A percentile compares a stretch with the other conserved stretches of the same genome.
Evolutionary conservation across 305 asterid genomes (phyloP).

Genomic region (Petunia hybrid): DNA sequence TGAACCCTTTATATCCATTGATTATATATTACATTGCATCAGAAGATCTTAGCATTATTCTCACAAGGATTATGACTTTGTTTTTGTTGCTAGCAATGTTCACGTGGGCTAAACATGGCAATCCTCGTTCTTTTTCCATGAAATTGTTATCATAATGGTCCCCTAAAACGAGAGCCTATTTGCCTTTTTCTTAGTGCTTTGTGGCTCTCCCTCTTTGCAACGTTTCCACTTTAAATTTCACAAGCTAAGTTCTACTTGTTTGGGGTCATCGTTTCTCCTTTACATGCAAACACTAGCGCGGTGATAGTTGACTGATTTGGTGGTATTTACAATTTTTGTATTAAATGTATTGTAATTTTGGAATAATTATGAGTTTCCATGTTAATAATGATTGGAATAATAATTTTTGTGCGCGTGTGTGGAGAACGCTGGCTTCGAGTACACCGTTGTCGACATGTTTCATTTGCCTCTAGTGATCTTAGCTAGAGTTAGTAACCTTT

Average conservation of each 20-base stretch:
- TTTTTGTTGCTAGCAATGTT: not conserved
- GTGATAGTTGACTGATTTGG: no score
- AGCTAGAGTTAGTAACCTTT: no score
- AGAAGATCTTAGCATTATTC: not conserved
- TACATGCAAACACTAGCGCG: no score
- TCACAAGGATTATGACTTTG: not conserved
- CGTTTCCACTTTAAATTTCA: constrained; percentile 24
- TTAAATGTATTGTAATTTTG: no score
- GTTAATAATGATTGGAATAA: no score
- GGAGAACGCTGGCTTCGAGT: no score
- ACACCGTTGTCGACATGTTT: no score
- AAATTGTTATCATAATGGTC: not conserved
- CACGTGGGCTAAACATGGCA: not conserved
- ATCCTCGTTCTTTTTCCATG: not conserved
- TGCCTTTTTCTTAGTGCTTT: not conserved
- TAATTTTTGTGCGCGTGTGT: no score
- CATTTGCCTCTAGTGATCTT: no score
- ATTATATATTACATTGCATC: not conserved
- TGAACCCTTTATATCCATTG: not conserved
- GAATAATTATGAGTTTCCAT: no score
- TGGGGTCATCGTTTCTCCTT: no score
- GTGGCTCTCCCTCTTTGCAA: constrained; percentile 15
- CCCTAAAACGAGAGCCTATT: not conserved
- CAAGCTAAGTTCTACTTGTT: not conserved
- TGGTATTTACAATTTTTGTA: no score